phyloP scores from a whole-genome alignment of 352 stramenopile genomes.

The Peronospora tabacina region DNA sequence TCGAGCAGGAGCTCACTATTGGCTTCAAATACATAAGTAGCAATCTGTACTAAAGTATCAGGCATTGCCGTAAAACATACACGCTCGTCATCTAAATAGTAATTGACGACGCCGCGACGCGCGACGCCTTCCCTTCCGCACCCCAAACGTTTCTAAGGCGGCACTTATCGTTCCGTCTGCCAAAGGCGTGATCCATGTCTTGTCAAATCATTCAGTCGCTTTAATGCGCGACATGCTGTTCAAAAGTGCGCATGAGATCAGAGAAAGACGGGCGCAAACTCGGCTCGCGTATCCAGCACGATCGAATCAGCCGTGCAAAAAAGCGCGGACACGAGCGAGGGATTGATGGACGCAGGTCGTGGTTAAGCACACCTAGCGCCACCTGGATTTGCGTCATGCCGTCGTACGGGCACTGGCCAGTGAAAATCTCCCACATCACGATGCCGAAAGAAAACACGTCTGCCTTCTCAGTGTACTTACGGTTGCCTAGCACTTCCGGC shows the following conservation, averaged over 20 bases:
- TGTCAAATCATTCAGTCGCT: slow-evolving; percentile 1
- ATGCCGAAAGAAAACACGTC: slow-evolving; percentile 92
- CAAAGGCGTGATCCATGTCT: slow-evolving; percentile 11
- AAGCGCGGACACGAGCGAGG: slow-evolving; percentile 54
- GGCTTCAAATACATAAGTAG: no score
- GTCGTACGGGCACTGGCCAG: slow-evolving; percentile 83
- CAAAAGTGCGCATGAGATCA: slow-evolving; percentile 47
- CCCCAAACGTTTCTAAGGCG: slow-evolving; percentile 6
- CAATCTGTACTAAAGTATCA: not conserved
- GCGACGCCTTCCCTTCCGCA: slow-evolving; percentile 5
- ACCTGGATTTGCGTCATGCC: slow-evolving; percentile 86
- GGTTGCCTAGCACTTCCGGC: slow-evolving; percentile 81
- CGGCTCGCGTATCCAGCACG: slow-evolving; percentile 71
- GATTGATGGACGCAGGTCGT: slow-evolving; percentile 61
- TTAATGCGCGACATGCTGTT: slow-evolving; percentile 32
- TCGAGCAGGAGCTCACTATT: no score
- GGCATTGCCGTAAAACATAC: slow-evolving; percentile 7
- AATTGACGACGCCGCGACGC: slow-evolving; percentile 9
- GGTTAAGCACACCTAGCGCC: slow-evolving; percentile 72
- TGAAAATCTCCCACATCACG: slow-evolving; percentile 92
- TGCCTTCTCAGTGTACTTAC: slow-evolving; percentile 90
- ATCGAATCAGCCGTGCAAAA: slow-evolving; percentile 66
- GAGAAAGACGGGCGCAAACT: slow-evolving; percentile 63
- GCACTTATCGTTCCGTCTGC: slow-evolving; percentile 13
- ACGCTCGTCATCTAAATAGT: slow-evolving; percentile 29